Base-by-base conservation (phyloP, 257 asterid genomes). In the Solanum pinnatisectum region DNA sequence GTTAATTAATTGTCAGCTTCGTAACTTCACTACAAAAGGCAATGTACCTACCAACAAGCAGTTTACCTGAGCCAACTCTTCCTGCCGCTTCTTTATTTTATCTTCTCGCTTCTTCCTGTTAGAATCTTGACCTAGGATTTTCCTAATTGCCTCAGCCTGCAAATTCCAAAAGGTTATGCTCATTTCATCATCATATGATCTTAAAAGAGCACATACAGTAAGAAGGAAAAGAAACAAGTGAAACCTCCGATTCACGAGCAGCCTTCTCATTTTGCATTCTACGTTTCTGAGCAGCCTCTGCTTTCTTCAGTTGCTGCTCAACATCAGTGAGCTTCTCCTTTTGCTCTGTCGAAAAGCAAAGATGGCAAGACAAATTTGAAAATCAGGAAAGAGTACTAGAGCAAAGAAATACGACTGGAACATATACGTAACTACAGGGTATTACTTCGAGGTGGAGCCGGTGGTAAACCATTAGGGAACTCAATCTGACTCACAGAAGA, bases 121-220 rank as follows among this genome's bases (percentile, higher is more conserved):
- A 40, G 99, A 96, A 92, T 96, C 99, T 93, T 96, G 99, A 89
- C 99, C 99, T 1, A 97, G 97, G 83, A 97, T 96, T 91, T 93
- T 97, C 88, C 97, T 94, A 88, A 97, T 95, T 82, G 99, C 98
- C 87, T 91, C 94, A 35, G 93, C 93, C 94, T 92, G 68, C 49
- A 76, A 72, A 72, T 37, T 83, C 71, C 35, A 81, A 68, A 27
- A 4, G 18, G 35, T 44, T 84, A 72, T 83, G 74, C 82, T 71
- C 49, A 78, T 12, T 72, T 63, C 71, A 20, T n/a, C 74, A 65
- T 32, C 60, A 73, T 33, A 63, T 84, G 74, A 10, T 25, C 87
- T 30, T 27, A 56, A 46, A 25, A 63, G 37, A 37, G 74, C 32
- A 88, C 23, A 78, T 20, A 59, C 12, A 35, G 56, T n/a, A 83